Evolutionary conservation across 2,329 filamentous ascomycete species (phyloP).

Genomic region (Anthostomella pinea): DNA sequence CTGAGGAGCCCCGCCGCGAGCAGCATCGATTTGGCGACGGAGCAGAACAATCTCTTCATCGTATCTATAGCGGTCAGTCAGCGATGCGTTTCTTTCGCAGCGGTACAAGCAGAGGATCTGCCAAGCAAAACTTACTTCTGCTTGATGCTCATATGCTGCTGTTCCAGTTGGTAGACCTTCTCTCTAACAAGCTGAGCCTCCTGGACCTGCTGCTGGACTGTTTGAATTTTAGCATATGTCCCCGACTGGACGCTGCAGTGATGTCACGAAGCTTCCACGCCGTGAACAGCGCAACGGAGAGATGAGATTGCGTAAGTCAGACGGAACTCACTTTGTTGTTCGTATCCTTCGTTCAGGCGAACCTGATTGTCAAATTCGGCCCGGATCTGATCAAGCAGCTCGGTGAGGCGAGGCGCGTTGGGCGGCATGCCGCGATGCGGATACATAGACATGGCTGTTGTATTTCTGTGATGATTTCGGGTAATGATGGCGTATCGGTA

Average conservation of each 20-base stretch:
- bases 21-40: slow-evolving; percentile 79
- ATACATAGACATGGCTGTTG: slow-evolving; percentile 83
- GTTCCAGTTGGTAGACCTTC: slow-evolving; percentile 91
- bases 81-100: slow-evolving; percentile 10
- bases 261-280: slow-evolving; percentile 4
- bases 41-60: slow-evolving; percentile 86
- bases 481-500: no score
- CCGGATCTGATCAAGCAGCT: slow-evolving; percentile 88
- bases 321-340: slow-evolving; percentile 87
- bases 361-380: slow-evolving; percentile 86
- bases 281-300: no score
- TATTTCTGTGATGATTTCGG: no score
- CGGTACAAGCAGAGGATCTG: no score
- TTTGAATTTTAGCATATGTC: slow-evolving; percentile 26
- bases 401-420: slow-evolving; percentile 68
- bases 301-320: no score
- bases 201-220: slow-evolving; percentile 86
- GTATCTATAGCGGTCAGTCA: slow-evolving; percentile 58
- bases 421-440: slow-evolving; percentile 79
- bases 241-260: slow-evolving; percentile 14
- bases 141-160: slow-evolving; percentile 84
- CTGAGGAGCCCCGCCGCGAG: slow-evolving; percentile 61
- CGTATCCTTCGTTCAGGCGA: slow-evolving; percentile 79
- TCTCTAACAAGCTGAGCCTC: slow-evolving; percentile 93
- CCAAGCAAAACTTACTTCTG: slow-evolving; percentile 69